Evolutionary conservation across 1,284 basidiomycete species (phyloP).

Genomic region (Pterulicium gracile): DNA sequence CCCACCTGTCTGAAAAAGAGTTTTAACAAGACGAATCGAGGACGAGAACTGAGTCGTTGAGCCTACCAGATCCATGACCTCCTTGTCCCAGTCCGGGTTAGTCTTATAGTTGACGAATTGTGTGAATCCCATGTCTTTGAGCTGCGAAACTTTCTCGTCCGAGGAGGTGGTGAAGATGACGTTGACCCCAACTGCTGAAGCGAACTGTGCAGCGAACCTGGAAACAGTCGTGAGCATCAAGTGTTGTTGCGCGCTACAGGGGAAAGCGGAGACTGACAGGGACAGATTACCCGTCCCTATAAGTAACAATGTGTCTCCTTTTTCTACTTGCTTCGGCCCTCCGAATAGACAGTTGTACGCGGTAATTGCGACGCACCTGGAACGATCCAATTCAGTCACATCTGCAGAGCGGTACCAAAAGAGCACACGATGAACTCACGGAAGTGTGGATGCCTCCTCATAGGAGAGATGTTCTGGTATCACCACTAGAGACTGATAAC

Average conservation of each 20-base stretch:
- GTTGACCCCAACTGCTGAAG: neutral
- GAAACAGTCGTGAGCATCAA: neutral
- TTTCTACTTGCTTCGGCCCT: slow-evolving; percentile 17
- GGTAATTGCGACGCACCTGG: slow-evolving; percentile 22
- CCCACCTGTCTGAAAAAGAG: neutral
- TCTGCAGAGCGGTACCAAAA: neutral
- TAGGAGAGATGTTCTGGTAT: neutral
- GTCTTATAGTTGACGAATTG: slow-evolving; percentile 32
- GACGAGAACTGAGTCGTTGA: neutral
- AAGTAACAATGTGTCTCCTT: slow-evolving; percentile 22
- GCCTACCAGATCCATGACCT: slow-evolving; percentile 15
- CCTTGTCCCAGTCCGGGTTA: slow-evolving; percentile 18
- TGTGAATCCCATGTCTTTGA: slow-evolving; percentile 28
- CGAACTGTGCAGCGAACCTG: neutral
- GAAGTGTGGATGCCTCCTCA: neutral
- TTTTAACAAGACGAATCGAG: neutral
- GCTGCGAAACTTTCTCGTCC: slow-evolving; percentile 19
- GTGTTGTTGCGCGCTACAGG: too few relatives aligned
- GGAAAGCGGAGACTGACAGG: slow-evolving; percentile 10
- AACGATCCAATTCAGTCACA: neutral
- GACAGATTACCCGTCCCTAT: slow-evolving; percentile 31
- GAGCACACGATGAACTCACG: neutral
- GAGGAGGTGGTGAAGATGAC: neutral
- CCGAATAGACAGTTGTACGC: slow-evolving; percentile 29
- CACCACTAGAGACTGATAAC: neutral